Base-by-base conservation (phyloP, 164 flowering plant species). In the Aristolochia fimbriata region DNA sequence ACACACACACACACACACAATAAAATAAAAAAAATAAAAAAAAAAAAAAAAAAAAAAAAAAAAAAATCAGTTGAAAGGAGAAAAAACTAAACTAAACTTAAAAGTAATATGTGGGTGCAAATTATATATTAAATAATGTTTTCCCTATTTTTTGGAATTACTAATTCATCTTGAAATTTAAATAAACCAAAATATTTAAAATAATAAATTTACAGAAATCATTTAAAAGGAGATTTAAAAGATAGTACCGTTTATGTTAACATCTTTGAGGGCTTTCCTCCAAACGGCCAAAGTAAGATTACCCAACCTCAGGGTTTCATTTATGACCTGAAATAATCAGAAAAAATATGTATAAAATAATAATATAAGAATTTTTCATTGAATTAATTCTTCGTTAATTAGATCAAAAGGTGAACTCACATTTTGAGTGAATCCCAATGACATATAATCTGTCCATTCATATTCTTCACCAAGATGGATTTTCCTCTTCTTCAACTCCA, bases 391-490 rank as follows among this genome's bases (percentile, higher is more conserved):
- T 16, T 8, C 6, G 17, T 49, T 7, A 49, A 21, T 17, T 21
- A 21, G 52, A 16, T n/a, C n/a, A n/a, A 22, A 20, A 22, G n/a
- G 13, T n/a, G 25, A 57, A 73, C 88, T 80, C 63, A 90, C 99
- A 76, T 87, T 82, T 72, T 94, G 99, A 51, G 99, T 94, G 63
- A 94, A 94, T 16, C 78, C 64, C 74, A 91, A 68, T n/a, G 91
- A 80, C 85, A 85, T 76, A 71, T 94, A 94, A 66, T 94, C 99
- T 0, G 73, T 76, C 97, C 99, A 94, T 49, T 62, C 46, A 68
- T 82, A 91, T 4, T 71, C 77, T 33, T 72, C 82, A 11, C 70
- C 30, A 1, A 73, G 51, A 1, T 62, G 51, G 1, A 17, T 52
- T 78, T 88, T 94, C 63, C 62, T 62, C 70, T 50, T 84, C 89